Conservation (phyloP, 1,284 basidiomycete genomes). For the Ustilago curta region DNA sequence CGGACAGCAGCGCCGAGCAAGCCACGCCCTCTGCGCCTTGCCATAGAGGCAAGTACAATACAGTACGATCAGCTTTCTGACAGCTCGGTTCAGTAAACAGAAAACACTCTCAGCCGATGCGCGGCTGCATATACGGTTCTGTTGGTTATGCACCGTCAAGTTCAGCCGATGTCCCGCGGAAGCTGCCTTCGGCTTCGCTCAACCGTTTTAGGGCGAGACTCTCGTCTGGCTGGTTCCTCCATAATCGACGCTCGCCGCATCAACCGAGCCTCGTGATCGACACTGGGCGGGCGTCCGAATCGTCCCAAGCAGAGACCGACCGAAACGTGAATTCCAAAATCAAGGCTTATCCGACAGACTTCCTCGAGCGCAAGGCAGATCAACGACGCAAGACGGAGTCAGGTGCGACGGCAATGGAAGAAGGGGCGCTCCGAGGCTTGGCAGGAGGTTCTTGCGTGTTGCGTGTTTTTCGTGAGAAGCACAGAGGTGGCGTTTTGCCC, state of each 20-base stretch:
- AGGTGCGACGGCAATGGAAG: neutral
- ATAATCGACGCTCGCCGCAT: neutral
- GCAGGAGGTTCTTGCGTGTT: neutral
- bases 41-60: neutral
- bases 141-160: neutral
- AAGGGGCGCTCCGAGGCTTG: neutral
- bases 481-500: neutral
- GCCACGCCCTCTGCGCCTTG: neutral
- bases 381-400: neutral
- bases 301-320: neutral
- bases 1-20: neutral
- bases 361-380: neutral
- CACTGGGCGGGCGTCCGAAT: neutral
- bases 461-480: neutral
- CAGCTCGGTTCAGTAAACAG: neutral
- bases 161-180: neutral
- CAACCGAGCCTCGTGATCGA: neutral
- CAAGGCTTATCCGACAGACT: neutral
- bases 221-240: no score
- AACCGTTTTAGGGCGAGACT: no score
- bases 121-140: neutral
- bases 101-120: neutral
- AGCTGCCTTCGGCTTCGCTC: neutral
- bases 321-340: no score
- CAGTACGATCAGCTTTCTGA: slow-evolving; percentile 7